Evolutionary conservation across 2,329 filamentous ascomycete genomes (phyloP), one percentile per base, ranked within the genome.

Genomic region (Basipetospora chlamydospora): DNA sequence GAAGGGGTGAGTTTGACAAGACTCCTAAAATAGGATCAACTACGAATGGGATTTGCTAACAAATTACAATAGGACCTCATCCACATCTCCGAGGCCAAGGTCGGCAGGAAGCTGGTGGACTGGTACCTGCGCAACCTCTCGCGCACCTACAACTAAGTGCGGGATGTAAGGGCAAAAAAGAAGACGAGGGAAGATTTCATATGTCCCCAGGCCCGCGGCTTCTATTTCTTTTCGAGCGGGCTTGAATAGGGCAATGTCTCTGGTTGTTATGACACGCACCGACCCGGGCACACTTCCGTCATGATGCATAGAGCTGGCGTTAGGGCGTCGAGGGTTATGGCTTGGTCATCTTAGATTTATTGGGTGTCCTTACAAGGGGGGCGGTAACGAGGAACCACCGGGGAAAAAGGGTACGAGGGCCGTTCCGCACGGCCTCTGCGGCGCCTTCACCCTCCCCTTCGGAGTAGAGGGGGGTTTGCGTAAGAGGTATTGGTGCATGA

Each of bases 101-200:
- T 95, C 42, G 90, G 90, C 55, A 76, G 90, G 51, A 92, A 90
- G 66, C 68, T 98, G 53, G 88, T 98, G 46, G 90, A 98, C 63
- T 98, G 90, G 90, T 98, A 98, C 61, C 74, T 98, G 56, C 80
- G 90, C 56, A 98, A 98, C 69, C 69, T 98, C 53, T 83, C 87
- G 42, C 80, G 90, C 58, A 92, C 87, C 41, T 98, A 98, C 68
- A 93, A 60, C 52, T 60, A 51, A 41, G 18, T 25, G 16, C 17
- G 31, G 28, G 18, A 25, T 31, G 28, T 15, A 26, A 6, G n/a
- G 29, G 16, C n/a, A n/a, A n/a, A n/a, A n/a, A n/a, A n/a, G n/a
- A n/a, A n/a, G n/a, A n/a, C n/a, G n/a, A n/a, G n/a, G n/a, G n/a
- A n/a, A n/a, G n/a, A n/a, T n/a, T 11, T 23, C 22, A 23, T 11